Percentiles rank a stretch among this genome's conserved stretches.
Evolutionary conservation across 1,284 basidiomycete species (phyloP).

Genomic region (Inonotus hispidus): DNA sequence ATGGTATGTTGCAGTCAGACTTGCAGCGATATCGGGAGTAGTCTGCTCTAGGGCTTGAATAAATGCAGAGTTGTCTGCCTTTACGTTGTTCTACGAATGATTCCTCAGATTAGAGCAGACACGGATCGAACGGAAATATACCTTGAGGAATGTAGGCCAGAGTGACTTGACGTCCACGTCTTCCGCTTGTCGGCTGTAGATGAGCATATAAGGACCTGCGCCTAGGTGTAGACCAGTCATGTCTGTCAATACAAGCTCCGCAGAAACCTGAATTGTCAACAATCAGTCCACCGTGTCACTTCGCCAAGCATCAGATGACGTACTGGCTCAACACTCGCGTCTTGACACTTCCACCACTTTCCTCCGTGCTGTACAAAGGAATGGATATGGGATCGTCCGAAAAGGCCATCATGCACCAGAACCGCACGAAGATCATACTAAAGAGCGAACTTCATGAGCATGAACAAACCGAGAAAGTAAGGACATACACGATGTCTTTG

Average conservation of each 20-base stretch:
- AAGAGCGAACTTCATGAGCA: background rate
- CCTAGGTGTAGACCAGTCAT: constrained; percentile 62
- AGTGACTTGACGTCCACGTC: constrained; percentile 12
- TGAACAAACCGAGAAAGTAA: background rate
- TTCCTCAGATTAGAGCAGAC: background rate
- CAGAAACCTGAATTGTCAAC: constrained; percentile 46
- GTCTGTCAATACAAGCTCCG: constrained; percentile 62
- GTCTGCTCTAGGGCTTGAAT: background rate
- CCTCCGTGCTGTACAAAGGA: constrained; percentile 63
- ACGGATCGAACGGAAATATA: background rate
- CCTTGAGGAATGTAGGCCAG: constrained; percentile 15
- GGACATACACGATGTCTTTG: constrained; percentile 49
- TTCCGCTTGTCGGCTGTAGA: constrained; percentile 51
- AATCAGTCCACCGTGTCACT: background rate
- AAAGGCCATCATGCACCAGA: constrained; percentile 67
- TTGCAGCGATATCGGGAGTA: constrained; percentile 9
- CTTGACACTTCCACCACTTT: constrained; percentile 76
- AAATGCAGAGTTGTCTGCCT: constrained; percentile 6
- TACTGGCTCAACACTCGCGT: constrained; percentile 62
- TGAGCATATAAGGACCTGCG: constrained; percentile 66
- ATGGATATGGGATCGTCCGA: constrained; percentile 67
- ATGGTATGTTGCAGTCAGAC: background rate
- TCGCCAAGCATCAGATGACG: constrained; percentile 3
- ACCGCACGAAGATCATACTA: constrained; percentile 76
- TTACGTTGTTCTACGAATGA: constrained; percentile 1